Conservation (phyloP, 371 early-diverging fungal species). For the Choanephora cucurbitarum region DNA sequence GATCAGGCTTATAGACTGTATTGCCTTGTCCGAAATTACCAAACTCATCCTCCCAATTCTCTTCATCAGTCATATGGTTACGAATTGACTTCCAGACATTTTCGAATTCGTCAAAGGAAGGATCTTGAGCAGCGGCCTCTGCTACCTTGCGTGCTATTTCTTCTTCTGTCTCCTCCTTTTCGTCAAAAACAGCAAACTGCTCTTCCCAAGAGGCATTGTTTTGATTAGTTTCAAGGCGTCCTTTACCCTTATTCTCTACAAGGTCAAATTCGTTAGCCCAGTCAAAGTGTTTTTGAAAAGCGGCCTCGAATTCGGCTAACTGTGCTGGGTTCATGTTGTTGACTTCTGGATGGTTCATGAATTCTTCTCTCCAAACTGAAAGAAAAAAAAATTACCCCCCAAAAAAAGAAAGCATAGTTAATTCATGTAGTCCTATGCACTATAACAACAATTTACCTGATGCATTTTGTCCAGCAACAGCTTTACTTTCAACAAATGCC, state of each 20-base stretch:
- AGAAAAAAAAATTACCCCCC: no score
- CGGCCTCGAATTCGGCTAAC: conserved; percentile 62
- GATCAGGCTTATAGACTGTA: conserved; percentile 54
- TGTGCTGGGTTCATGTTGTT: conserved; percentile 45
- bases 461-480: conserved; percentile 32
- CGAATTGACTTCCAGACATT: conserved; percentile 60
- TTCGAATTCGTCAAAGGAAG: conserved; percentile 51
- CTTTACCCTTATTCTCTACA: conserved; percentile 54
- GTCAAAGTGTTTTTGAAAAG: conserved; percentile 66
- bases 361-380: conserved; percentile 61
- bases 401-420: conserved; percentile 1
- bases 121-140: conserved; percentile 48
- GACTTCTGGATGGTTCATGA: conserved; percentile 58
- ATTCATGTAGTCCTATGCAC: no score
- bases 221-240: conserved; percentile 36
- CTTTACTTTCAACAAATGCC: conserved; percentile 55
- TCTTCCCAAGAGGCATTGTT: conserved; percentile 48
- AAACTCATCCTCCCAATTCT: conserved; percentile 68
- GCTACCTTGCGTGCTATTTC: conserved; percentile 52
- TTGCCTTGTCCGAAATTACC: conserved; percentile 41
- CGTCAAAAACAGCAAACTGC: conserved; percentile 65
- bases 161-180: conserved; percentile 45
- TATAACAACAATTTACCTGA: no score
- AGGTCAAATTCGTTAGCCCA: conserved; percentile 63
- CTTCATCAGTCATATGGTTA: conserved; percentile 52